These are phyloP conservation scores for Cornus controversa DNA, from an alignment of 148 eudicot species.

Conservation along the genomic window DNA sequence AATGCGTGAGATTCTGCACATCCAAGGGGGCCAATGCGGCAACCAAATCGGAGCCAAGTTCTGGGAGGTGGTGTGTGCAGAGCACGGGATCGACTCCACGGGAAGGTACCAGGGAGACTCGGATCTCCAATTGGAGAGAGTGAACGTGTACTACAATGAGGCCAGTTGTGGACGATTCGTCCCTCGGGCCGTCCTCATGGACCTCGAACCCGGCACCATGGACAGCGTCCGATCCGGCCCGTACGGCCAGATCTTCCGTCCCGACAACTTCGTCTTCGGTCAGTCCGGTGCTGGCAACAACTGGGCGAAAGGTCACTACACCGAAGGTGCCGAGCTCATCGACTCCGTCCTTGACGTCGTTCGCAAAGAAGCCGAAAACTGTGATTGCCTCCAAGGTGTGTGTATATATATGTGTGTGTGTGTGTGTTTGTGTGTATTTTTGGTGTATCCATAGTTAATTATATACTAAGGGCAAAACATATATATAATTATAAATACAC, in stretches of 20 bases:
- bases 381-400: conserved; percentile 44
- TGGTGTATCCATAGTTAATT: too few species aligned
- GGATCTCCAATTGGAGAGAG: conserved; percentile 40
- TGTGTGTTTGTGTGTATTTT: too few species aligned
- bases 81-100: conserved; percentile 48
- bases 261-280: conserved; percentile 45
- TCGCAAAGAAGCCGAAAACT: conserved; percentile 46
- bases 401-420: neutral
- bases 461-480: neutral
- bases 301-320: conserved; percentile 53
- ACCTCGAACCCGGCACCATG: conserved; percentile 59
- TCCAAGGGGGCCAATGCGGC: conserved; percentile 52
- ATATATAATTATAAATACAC: too few species aligned
- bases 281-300: conserved; percentile 50
- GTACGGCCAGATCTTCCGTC: conserved; percentile 49
- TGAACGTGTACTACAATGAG: conserved; percentile 51
- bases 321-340: conserved; percentile 51
- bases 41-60: conserved; percentile 55
- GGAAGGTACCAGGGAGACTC: conserved; percentile 41
- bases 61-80: conserved; percentile 54
- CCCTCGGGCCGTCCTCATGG: conserved; percentile 51
- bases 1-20: conserved; percentile 51
- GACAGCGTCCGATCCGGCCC: conserved; percentile 48
- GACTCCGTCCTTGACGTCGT: conserved; percentile 54
- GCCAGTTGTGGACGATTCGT: conserved; percentile 51